phyloP scores from a whole-genome alignment of 352 stramenopile genomes.

The Pythium phragmiticola region DNA sequence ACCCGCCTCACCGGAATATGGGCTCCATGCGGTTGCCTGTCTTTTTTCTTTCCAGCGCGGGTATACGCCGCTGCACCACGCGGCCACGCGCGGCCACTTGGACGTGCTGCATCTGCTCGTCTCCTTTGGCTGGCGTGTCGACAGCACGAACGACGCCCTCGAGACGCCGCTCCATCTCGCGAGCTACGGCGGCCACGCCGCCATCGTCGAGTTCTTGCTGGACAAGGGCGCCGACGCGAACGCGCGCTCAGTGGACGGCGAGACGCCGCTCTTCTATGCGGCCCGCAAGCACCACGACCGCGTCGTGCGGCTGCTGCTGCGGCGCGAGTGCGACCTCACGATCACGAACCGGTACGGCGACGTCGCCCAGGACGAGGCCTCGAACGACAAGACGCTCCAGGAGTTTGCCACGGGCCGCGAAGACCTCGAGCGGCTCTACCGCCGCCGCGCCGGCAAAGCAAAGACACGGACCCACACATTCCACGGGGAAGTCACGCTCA shows the following conservation, averaged over 20 bases:
- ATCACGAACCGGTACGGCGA: conserved; percentile 67
- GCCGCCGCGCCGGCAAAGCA: not conserved
- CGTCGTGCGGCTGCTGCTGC: conserved; percentile 59
- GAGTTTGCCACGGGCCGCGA: conserved; percentile 58
- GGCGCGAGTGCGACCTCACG: conserved; percentile 55
- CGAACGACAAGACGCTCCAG: conserved; percentile 43
- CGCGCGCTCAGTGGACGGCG: conserved; percentile 43
- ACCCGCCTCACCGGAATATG: too few relatives aligned
- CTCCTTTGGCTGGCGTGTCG: conserved; percentile 57
- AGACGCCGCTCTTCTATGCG: conserved; percentile 78
- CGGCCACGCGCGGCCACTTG: conserved; percentile 60
- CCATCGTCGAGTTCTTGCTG: conserved; percentile 58
- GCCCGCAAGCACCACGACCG: conserved; percentile 63
- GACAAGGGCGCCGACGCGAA: conserved; percentile 61
- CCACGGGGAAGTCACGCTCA: conserved; percentile 26
- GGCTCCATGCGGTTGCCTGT: too few relatives aligned
- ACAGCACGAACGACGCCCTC: conserved; percentile 42
- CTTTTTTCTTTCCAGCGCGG: conserved; percentile 34
- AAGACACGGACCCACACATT: not conserved
- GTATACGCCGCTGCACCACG: conserved; percentile 71
- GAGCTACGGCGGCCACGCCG: conserved; percentile 52
- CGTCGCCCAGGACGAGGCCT: conserved; percentile 61
- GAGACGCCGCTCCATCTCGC: conserved; percentile 77
- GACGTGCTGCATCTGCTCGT: conserved; percentile 64
- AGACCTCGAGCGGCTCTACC: conserved; percentile 38